phyloP scores from a whole-genome alignment of 306 rosid species.

The Oxytropis ochrocephala region DNA sequence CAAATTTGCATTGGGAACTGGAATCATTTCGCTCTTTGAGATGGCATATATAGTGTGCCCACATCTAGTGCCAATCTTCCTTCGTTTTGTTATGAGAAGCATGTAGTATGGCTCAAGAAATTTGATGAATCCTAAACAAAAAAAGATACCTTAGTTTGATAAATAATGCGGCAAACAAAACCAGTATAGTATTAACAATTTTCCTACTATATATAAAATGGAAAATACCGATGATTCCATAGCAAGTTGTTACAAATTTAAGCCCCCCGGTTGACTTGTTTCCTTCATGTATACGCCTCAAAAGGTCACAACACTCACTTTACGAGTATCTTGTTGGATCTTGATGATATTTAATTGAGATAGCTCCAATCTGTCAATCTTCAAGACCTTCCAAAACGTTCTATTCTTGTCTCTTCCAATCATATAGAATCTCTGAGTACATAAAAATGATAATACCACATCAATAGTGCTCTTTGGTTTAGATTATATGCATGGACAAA shows the following conservation, averaged over 20 bases:
- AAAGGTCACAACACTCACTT: slow-evolving; percentile 74
- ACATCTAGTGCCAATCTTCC: slow-evolving; percentile 81
- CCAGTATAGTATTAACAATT: neutral
- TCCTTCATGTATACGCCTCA: slow-evolving; percentile 82
- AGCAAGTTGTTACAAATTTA: slow-evolving; percentile 77
- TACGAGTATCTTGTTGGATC: slow-evolving; percentile 68
- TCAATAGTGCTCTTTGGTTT: neutral
- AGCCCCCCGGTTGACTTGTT: slow-evolving; percentile 91
- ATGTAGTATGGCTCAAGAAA: slow-evolving; percentile 93
- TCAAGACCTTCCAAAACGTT: slow-evolving; percentile 76
- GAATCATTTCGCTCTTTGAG: slow-evolving; percentile 79
- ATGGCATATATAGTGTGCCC: slow-evolving; percentile 78
- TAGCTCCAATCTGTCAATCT: slow-evolving; percentile 75
- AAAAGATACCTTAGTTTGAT: slow-evolving; percentile 20
- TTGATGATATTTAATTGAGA: slow-evolving; percentile 62
- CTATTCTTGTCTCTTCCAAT: slow-evolving; percentile 88
- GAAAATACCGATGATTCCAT: slow-evolving; percentile 85
- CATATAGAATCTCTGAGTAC: slow-evolving; percentile 78
- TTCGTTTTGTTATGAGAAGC: slow-evolving; percentile 77
- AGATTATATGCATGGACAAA: neutral
- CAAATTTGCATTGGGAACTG: slow-evolving; percentile 71
- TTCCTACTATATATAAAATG: slow-evolving; percentile 1
- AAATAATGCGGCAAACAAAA: slow-evolving; percentile 3
- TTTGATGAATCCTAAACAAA: slow-evolving; percentile 75
- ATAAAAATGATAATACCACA: slow-evolving; percentile 20